phyloP scores from a whole-genome alignment of 2,329 filamentous ascomycete genomes.

The Fusarium domesticum region DNA sequence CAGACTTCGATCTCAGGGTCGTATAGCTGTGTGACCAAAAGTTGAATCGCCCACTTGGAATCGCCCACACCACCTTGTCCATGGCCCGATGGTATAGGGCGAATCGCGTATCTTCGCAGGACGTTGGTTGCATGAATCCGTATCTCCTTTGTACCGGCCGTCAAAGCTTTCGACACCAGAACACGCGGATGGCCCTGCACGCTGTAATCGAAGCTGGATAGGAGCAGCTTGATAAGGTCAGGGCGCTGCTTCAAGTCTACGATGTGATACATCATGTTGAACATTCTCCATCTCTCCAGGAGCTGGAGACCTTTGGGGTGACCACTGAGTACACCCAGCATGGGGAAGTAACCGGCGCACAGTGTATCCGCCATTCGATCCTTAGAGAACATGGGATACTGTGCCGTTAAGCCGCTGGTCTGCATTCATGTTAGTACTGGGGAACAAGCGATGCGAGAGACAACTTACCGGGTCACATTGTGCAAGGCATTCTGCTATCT shows the following conservation, averaged over 20 bases:
- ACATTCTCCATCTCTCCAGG: slow-evolving; percentile 94
- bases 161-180: slow-evolving; percentile 89
- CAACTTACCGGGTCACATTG: slow-evolving; percentile 79
- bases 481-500: slow-evolving; percentile 92
- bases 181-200: slow-evolving; percentile 86
- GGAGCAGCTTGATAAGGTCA: slow-evolving; percentile 82
- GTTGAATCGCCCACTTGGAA: slow-evolving; percentile 92
- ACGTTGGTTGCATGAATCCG: slow-evolving; percentile 86
- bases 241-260: slow-evolving; percentile 86
- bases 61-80: slow-evolving; percentile 51
- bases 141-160: slow-evolving; percentile 85
- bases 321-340: slow-evolving; percentile 82
- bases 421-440: slow-evolving; percentile 33
- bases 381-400: slow-evolving; percentile 82
- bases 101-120: slow-evolving; percentile 78
- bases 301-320: slow-evolving; percentile 82
- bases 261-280: slow-evolving; percentile 99
- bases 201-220: slow-evolving; percentile 90
- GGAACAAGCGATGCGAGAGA: background rate
- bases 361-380: slow-evolving; percentile 83
- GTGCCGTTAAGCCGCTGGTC: slow-evolving; percentile 72
- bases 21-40: slow-evolving; percentile 97
- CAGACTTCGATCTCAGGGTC: slow-evolving; percentile 97
- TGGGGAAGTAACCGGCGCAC: slow-evolving; percentile 88
- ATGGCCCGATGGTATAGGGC: slow-evolving; percentile 38